Evolutionary conservation across 1,139 yeast genomes (phyloP), one percentile per base, ranked within the genome.

Genomic region (Candida smagusa): DNA sequence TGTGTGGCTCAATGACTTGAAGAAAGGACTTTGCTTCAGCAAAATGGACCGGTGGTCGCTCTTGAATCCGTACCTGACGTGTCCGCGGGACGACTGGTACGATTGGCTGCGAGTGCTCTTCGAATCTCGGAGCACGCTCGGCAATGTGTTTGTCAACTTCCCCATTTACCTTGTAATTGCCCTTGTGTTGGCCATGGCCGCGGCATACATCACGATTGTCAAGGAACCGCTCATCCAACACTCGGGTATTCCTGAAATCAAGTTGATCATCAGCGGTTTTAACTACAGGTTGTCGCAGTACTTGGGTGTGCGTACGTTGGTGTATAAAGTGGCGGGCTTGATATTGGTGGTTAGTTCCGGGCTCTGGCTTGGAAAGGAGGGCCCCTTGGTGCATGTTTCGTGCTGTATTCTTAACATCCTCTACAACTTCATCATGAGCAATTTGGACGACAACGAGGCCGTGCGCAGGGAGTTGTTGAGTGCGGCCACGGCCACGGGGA

Each of bases 401-500:
- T 81, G 90, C 44, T 84, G 94, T 47, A 72, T 71, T 12, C 51
- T 67, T 32, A 68, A 68, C 41, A 46, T 65, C 7, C 35, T 63
- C 11, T 68, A 62, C 48, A 50, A 52, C 6, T 34, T 51, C 28
- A 30, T 58, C 2, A 50, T 83, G 43, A 8, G 65, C 63, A 36
- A 50, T 67, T 25, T 44, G 1, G 37, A 61, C 28, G 50, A 49
- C 13, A 77, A 75, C 47, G 84, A 77, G 47, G 82, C 82, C 0
- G 62, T 74, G 6, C 64, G 75, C 42, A 65, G 89, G 43, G 92
- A 83, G 51, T 65, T 79, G 40, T 63, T 88, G 29, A 77, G 86
- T 26, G 95, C 97, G 0, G 94, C 96, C 1, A 79, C 94, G 1
- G 95, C 96, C 0, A 88, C 95, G 0, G 97, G 97, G 7, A 90